These are phyloP conservation scores for Sporodiniella umbellata DNA, from an alignment of 371 early-diverging fungal genomes.

Conservation along the genomic window DNA sequence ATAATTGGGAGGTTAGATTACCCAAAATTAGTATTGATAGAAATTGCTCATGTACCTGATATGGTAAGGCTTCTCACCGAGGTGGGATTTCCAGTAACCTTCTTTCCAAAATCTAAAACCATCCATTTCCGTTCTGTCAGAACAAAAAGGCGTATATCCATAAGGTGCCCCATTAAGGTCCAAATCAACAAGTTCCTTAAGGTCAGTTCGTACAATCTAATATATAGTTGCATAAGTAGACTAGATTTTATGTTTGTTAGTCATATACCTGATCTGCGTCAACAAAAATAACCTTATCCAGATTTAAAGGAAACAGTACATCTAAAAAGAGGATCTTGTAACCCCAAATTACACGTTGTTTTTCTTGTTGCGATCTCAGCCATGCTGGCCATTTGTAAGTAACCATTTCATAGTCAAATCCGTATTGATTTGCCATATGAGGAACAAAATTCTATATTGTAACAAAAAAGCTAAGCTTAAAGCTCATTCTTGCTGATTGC, in stretches of 20 bases:
- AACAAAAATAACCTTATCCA: slow-evolving; percentile 96
- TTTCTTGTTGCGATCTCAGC: slow-evolving; percentile 88
- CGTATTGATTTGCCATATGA: slow-evolving; percentile 76
- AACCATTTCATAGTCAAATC: slow-evolving; percentile 89
- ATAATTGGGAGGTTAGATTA: too few species aligned
- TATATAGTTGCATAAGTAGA: background rate
- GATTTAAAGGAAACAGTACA: slow-evolving; percentile 89
- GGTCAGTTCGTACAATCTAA: slow-evolving; percentile 87
- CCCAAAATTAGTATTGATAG: too few species aligned
- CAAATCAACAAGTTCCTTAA: slow-evolving; percentile 87
- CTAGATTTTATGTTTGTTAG: too few species aligned
- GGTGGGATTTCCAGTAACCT: slow-evolving; percentile 92
- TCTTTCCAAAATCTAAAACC: slow-evolving; percentile 96
- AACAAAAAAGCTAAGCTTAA: too few species aligned
- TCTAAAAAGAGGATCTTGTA: slow-evolving; percentile 97
- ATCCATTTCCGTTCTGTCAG: slow-evolving; percentile 89
- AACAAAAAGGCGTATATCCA: slow-evolving; percentile 95
- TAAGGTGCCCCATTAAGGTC: slow-evolving; percentile 92
- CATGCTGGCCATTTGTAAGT: slow-evolving; percentile 98
- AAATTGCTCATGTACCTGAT: slow-evolving; percentile 71
- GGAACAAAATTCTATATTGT: slow-evolving; percentile 79
- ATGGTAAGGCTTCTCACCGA: slow-evolving; percentile 90
- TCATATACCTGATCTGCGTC: slow-evolving; percentile 96
- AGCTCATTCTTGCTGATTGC: too few species aligned
- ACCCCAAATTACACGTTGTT: slow-evolving; percentile 97